Conservation (phyloP, 1,139 yeast genomes). For the Candida sp. region DNA sequence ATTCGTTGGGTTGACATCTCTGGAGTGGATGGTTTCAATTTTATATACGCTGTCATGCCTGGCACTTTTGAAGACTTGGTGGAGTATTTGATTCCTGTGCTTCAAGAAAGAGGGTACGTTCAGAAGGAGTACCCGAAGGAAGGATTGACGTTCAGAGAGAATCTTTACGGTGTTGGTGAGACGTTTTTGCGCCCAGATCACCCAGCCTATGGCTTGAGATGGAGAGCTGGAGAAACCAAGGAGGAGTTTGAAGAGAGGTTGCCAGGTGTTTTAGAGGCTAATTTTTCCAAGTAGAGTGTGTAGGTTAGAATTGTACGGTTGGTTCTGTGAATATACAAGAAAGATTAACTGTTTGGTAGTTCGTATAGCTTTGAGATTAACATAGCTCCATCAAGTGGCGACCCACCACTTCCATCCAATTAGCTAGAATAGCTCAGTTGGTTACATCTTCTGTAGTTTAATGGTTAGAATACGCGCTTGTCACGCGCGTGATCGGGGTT, state of each 20-base stretch:
- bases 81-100: constrained; percentile 25
- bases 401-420: neutral
- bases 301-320: neutral
- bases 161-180: constrained; percentile 24
- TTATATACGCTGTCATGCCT: constrained; percentile 28
- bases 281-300: constrained; percentile 4
- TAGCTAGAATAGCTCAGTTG: neutral
- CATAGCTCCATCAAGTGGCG: no score
- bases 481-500: constrained; percentile 10
- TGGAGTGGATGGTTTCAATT: constrained; percentile 30
- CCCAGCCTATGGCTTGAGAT: constrained; percentile 41
- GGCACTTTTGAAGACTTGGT: constrained; percentile 29
- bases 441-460: constrained; percentile 5
- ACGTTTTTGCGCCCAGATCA: constrained; percentile 26
- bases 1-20: constrained; percentile 28
- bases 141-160: constrained; percentile 25
- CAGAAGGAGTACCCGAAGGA: constrained; percentile 31
- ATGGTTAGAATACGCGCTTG: constrained; percentile 8
- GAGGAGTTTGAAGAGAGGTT: constrained; percentile 33
- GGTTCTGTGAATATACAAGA: neutral
- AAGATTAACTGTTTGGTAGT: no score
- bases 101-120: constrained; percentile 26
- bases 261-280: constrained; percentile 18
- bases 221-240: constrained; percentile 37
- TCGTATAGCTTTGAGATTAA: no score